A percentile compares a stretch with the other conserved stretches of the same genome.
Evolutionary conservation across 805 yeast species (phyloP).

Genomic region (Candida golubevii): DNA sequence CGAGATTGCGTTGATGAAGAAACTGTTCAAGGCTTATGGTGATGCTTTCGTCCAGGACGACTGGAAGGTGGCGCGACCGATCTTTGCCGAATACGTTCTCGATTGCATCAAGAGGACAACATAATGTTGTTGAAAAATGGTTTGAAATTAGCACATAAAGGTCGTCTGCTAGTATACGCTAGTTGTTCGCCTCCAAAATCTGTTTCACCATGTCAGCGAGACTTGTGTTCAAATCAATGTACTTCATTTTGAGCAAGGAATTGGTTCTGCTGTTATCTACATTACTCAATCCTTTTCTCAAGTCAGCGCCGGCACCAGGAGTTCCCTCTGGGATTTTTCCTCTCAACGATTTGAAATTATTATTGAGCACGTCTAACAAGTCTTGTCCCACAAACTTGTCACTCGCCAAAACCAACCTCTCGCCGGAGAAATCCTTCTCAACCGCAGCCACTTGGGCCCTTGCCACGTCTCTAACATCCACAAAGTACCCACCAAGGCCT

Average conservation of each 20-base stretch:
- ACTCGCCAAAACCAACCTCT: constrained; percentile 29
- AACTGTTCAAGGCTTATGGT: constrained; percentile 45
- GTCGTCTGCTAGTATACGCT: background rate
- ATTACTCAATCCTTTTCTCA: constrained; percentile 18
- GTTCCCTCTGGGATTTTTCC: constrained; percentile 43
- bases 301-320: constrained; percentile 31
- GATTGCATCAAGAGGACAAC: constrained; percentile 4
- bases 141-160: too few species aligned
- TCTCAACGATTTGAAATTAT: constrained; percentile 33
- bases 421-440: constrained; percentile 16
- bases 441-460: constrained; percentile 15
- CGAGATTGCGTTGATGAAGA: constrained; percentile 40
- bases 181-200: constrained; percentile 21
- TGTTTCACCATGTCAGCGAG: constrained; percentile 43
- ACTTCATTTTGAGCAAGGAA: constrained; percentile 35
- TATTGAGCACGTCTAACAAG: constrained; percentile 31
- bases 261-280: constrained; percentile 36
- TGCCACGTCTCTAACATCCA: constrained; percentile 24
- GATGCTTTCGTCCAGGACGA: constrained; percentile 40
- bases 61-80: constrained; percentile 27
- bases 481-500: constrained; percentile 18
- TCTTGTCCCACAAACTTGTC: constrained; percentile 27
- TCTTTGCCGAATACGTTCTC: constrained; percentile 30
- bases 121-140: too few species aligned
- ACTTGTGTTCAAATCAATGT: constrained; percentile 34